These are phyloP conservation scores for Cordyceps farinosa DNA, from an alignment of 2,329 filamentous ascomycete genomes.

Conservation along the genomic window DNA sequence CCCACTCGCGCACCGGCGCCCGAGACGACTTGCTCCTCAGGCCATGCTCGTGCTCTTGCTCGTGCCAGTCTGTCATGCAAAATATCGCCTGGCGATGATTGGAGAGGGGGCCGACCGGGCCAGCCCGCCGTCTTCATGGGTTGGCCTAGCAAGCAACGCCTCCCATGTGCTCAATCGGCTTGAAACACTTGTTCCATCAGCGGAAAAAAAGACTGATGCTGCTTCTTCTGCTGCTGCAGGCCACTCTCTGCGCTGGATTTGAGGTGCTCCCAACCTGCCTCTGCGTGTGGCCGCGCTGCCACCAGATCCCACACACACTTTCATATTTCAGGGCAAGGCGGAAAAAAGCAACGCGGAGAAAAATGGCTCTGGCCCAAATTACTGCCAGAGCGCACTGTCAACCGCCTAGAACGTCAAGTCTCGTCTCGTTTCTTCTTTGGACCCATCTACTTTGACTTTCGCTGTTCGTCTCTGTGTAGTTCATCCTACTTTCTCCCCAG, in stretches of 20 bases:
- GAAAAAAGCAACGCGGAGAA: slow-evolving; percentile 18
- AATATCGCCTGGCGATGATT: slow-evolving; percentile 8
- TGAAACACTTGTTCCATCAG: not conserved
- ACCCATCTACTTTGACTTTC: slow-evolving; percentile 10
- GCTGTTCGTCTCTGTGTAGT: not conserved
- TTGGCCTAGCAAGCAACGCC: not conserved
- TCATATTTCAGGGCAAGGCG: slow-evolving; percentile 13
- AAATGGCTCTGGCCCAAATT: slow-evolving; percentile 8
- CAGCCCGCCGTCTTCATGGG: not conserved
- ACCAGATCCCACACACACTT: slow-evolving; percentile 19
- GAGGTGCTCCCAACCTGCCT: not conserved
- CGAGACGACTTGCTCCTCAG: slow-evolving; percentile 6
- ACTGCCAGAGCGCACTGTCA: slow-evolving; percentile 3
- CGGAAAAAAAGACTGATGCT: not conserved
- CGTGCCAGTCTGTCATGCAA: slow-evolving; percentile 4
- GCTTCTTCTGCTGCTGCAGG: slow-evolving; percentile 1
- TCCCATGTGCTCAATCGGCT: not conserved
- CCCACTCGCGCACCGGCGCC: not conserved
- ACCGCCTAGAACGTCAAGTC: not conserved
- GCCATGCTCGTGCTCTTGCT: not conserved
- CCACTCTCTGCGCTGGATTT: not conserved
- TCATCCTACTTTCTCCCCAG: not conserved
- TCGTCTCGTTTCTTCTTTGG: slow-evolving; percentile 12
- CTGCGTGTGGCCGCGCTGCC: slow-evolving; percentile 7
- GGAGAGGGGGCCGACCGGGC: slow-evolving; percentile 1